Base-by-base conservation (phyloP, 345 rosid species). In the Balakata baccata region DNA sequence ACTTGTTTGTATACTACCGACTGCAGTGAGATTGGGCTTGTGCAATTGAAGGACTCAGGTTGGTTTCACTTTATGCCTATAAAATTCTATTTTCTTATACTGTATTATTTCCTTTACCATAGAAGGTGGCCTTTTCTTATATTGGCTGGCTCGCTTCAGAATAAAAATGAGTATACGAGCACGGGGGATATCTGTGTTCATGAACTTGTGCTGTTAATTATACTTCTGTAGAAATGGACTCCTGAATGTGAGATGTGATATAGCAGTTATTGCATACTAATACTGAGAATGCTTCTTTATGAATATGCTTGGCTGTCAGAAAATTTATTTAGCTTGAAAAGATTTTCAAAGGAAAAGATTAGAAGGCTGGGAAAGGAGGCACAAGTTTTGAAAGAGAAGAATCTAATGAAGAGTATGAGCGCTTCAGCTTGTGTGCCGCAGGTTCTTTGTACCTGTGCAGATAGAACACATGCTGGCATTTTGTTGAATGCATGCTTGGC, bases 1-100 rank as follows among this genome's bases (percentile, higher is more conserved):
- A 85, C 80, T 70, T 81, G 88, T 75, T 84, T 90, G 74, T 87
- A 89, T 86, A 83, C 92, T 60, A 88, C 96, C 4, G 98, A 92
- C 81, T 94, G 90, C 86, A 80, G 97, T 77, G 97, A 94, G 84
- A 86, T 89, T 77, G 93, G 97, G 77, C 88, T 92, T 61, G 97
- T 94, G 34, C 79, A 74, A 74, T 69, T 89, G 70, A 86, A 78
- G 80, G 90, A 82, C 69, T 78, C 93, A 76, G 97, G 93, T 90
- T 65, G 66, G 84, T 84, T 63, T 75, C 51, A 14, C 51, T 69
- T 17, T 53, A 16, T 72, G 11, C 18, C 16, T 73, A 17, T 37
- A 0, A 71, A 16, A 14, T 37, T 29, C 16, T n/a, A 38, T 51
- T 16, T 73, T 25, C 25, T 50, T 22, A 22, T 6, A 23, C 29